Conservation (phyloP, 176 grass and related monocot genomes). For the Leersia perrieri region DNA sequence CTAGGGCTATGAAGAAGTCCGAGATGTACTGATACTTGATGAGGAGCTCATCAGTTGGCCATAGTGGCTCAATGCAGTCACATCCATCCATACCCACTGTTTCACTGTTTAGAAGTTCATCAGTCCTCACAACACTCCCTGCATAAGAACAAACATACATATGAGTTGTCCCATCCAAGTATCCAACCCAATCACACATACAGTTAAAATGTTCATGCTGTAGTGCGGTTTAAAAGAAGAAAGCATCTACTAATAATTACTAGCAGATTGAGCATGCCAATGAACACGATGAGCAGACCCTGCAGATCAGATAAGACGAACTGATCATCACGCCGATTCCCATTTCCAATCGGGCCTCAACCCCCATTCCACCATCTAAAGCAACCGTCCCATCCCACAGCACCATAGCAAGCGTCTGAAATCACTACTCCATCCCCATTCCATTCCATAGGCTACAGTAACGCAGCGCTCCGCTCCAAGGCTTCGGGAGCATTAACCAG, state of each 20-base stretch:
- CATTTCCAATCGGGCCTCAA: not conserved
- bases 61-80: conserved; percentile 60
- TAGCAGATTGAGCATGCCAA: not conserved
- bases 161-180: not conserved
- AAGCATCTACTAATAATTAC: not conserved
- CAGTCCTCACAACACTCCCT: conserved; percentile 41
- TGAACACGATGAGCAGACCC: not conserved
- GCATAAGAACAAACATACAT: not conserved
- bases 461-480: not conserved
- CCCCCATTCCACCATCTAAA: not conserved
- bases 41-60: conserved; percentile 55
- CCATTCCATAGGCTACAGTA: not conserved
- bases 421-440: not conserved
- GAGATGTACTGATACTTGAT: conserved; percentile 71
- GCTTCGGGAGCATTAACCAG: not conserved
- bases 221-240: not conserved
- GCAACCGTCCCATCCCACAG: not conserved
- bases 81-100: conserved; percentile 46
- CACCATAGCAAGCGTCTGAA: not conserved
- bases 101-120: not conserved
- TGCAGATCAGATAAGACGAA: not conserved
- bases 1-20: conserved; percentile 86
- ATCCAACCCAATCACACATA: not conserved
- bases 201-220: not conserved
- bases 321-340: not conserved